Base-by-base conservation (phyloP, 2,329 filamentous ascomycete genomes). In the Colletotrichum sp. region DNA sequence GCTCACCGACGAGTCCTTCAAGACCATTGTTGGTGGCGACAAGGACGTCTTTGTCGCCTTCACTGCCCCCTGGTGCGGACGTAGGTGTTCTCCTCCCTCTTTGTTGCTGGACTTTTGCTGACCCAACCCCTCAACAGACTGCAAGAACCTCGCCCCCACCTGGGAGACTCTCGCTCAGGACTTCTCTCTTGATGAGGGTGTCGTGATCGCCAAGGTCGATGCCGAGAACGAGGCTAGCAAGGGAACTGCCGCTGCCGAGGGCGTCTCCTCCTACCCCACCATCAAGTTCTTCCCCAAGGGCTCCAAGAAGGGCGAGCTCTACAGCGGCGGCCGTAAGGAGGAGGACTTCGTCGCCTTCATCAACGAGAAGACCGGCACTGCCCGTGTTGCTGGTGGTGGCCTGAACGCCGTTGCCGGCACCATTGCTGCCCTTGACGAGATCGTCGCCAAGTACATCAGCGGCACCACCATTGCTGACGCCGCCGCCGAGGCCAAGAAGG, bases 221-320 rank as follows among this genome's bases (percentile, higher is more conserved):
- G 96, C 95, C 82, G 96, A 99, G 87, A 92, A 94, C 34, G 93
- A 95, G 81, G 95, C 95, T 86, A 92, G 94, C 85, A 98, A 98
- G 88, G 91, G 91, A 60, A 92, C 93, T 66, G 93, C 96, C 68
- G 86, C 92, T 83, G 92, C 93, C 68, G 93, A 97, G 83, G 95
- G 93, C 77, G 92, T 99, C 80, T 91, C 90, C 71, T 95, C 94
- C 44, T 99, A 98, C 90, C 97, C 97, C 66, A 99, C 97, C 78
- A 98, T 99, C 89, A 98, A 98, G 89, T 99, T 94, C 92, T 99
- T 98, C 91, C 92, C 95, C 80, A 94, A 94, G 85, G 96, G 96
- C 80, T 95, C 93, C 83, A 94, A 91, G 78, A 92, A 94, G 82
- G 85, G 92, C 62, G 90, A 93, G 80, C 83, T 89, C 62, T 99